Percentiles rank a stretch among this genome's conserved stretches.
Conservation (phyloP, 2,329 filamentous ascomycete species). For the Stachybotrys chartarum region DNA sequence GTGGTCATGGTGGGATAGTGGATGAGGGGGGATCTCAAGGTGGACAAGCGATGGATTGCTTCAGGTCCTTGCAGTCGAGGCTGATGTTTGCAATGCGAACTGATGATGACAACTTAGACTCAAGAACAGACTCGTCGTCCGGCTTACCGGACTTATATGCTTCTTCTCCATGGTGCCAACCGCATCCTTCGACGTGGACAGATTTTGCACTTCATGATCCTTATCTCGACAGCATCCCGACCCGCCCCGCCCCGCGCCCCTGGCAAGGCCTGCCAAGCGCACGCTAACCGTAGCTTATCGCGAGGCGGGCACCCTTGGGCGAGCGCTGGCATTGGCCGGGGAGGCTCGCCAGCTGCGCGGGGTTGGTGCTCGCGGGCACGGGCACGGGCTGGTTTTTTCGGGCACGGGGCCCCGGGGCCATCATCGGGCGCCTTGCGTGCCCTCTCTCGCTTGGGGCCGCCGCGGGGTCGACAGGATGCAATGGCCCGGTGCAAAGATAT, state of each 20-base stretch:
- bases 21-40: background rate
- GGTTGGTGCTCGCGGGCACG: background rate
- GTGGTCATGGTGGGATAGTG: background rate
- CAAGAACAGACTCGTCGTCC: background rate
- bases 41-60: too few species aligned
- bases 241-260: too few species aligned
- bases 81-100: too few species aligned
- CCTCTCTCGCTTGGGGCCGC: too few species aligned
- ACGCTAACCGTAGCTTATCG: background rate
- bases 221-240: background rate
- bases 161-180: background rate
- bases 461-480: too few species aligned
- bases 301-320: too few species aligned
- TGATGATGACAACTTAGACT: too few species aligned
- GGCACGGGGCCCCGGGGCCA: too few species aligned
- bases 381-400: background rate
- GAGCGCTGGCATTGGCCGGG: background rate
- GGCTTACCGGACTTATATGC: background rate
- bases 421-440: too few species aligned
- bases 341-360: background rate
- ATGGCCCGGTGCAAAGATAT: too few species aligned
- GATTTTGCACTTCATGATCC: background rate
- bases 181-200: background rate
- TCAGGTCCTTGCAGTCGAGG: too few species aligned
- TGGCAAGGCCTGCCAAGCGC: background rate